phyloP scores from a whole-genome alignment of 768 basidiomycete genomes.

The Serendipita sp. region DNA sequence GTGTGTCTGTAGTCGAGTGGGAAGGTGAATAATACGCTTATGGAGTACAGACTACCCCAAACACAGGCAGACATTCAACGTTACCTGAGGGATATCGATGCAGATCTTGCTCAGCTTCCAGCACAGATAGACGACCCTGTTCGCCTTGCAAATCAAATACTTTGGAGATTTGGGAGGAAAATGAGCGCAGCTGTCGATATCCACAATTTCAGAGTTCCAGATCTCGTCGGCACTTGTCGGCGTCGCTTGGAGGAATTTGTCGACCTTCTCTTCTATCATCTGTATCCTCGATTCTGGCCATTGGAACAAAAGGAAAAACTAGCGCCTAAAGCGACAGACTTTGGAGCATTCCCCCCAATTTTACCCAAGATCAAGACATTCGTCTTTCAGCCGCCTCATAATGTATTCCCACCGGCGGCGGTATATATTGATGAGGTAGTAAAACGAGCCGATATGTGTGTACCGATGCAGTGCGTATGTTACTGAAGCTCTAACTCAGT shows the following conservation, averaged over 20 bases:
- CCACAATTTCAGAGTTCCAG: conserved; percentile 1
- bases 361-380: background rate
- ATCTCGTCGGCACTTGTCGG: background rate
- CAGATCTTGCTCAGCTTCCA: background rate
- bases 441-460: background rate
- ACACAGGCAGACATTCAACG: too few relatives aligned
- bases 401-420: background rate
- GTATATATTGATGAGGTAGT: conserved; percentile 2
- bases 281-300: background rate
- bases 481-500: background rate
- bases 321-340: too few relatives aligned
- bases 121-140: background rate
- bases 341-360: background rate
- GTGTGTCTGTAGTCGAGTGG: too few relatives aligned
- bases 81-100: too few relatives aligned
- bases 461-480: background rate
- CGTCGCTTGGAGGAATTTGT: background rate
- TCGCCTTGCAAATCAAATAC: background rate
- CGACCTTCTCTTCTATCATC: background rate
- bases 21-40: too few relatives aligned
- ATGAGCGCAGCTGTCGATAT: background rate
- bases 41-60: too few relatives aligned
- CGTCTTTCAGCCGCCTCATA: background rate
- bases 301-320: background rate
- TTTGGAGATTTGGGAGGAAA: background rate